A percentile compares a stretch with the other conserved stretches of the same genome.
These are phyloP conservation scores for Mangifera indica DNA, from an alignment of 345 rosid genomes.

Conservation along the genomic window DNA sequence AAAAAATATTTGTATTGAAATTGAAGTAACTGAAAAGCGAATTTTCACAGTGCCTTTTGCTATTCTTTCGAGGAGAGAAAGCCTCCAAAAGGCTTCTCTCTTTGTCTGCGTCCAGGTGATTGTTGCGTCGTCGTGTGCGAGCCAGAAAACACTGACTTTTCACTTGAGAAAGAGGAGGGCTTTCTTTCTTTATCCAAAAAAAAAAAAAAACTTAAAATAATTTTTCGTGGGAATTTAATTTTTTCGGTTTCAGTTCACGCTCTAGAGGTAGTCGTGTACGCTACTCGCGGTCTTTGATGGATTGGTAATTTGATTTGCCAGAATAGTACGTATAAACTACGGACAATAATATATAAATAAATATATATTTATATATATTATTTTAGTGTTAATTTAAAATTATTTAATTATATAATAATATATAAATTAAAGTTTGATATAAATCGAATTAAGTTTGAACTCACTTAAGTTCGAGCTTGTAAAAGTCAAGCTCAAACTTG, in stretches of 20 bases:
- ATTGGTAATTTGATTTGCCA: not conserved
- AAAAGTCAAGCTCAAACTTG: no score
- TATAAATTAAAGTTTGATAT: no score
- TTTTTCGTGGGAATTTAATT: not conserved
- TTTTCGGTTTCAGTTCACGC: not conserved
- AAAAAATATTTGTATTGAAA: not conserved
- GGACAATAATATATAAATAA: no score
- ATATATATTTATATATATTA: no score
- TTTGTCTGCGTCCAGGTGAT: not conserved
- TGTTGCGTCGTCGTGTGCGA: conserved; percentile 14
- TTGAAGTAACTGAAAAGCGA: not conserved
- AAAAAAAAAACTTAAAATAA: no score
- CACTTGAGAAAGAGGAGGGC: conserved; percentile 9
- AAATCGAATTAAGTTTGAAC: no score
- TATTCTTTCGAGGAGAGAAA: not conserved
- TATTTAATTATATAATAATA: no score
- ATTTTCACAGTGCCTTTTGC: not conserved
- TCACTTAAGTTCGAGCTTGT: no score
- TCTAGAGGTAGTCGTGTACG: not conserved
- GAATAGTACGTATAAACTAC: no score
- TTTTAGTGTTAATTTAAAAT: no score
- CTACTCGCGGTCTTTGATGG: not conserved
- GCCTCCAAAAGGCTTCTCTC: conserved; percentile 7
- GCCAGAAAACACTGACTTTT: conserved; percentile 14
- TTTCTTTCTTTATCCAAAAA: not conserved